Evolutionary conservation across 75 land plant genomes (phyloP), one percentile per base, ranked within the genome.

Genomic region (Pseudotsuga menziesii): DNA sequence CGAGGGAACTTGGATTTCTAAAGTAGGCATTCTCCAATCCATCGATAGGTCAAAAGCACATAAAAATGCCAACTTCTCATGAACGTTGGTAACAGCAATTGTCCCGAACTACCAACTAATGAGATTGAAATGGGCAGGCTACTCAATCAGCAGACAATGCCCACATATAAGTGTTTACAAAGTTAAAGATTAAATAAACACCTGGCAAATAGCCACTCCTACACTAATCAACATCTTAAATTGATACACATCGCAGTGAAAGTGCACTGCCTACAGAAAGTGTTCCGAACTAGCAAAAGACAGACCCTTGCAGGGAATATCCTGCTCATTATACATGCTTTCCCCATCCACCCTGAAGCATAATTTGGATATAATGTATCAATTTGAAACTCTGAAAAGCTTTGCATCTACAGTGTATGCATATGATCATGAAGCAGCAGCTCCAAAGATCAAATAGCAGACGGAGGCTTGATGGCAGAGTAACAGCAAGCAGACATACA

Each of bases 91-190:
- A 69, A 22, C 48, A 69, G 25, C 72, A 69, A 67, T 69, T 69
- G 72, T 44, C 72, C 72, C 72, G 39, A 69, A 36, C 52, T 69
- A 69, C 72, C 48, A 44, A 35, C 48, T 11, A 69, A 69, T 8
- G 72, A 69, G 52, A 67, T 67, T 15, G 72, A 44, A 69, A 52
- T 55, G 57, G 72, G 57, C 57, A 56, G 3, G 6, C 56, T 56
- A 73, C 75, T 72, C 57, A 55, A 73, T 73, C 75, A 73, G 75
- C n/a, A 73, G 75, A 60, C 19, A 55, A 73, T 73, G 75, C 75
- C 75, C 75, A 73, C 20, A 55, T 69, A 56, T 56, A 73, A 73
- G 58, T 73, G 56, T 56, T 56, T 7, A 54, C 20, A 20, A 23
- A 4, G 22, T 22, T 60, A 60, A 60, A 20, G 54, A 55, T 73